These are phyloP conservation scores for Fusarium pseudoanthophilum DNA, from an alignment of 2,329 filamentous ascomycete genomes.

Conservation along the genomic window DNA sequence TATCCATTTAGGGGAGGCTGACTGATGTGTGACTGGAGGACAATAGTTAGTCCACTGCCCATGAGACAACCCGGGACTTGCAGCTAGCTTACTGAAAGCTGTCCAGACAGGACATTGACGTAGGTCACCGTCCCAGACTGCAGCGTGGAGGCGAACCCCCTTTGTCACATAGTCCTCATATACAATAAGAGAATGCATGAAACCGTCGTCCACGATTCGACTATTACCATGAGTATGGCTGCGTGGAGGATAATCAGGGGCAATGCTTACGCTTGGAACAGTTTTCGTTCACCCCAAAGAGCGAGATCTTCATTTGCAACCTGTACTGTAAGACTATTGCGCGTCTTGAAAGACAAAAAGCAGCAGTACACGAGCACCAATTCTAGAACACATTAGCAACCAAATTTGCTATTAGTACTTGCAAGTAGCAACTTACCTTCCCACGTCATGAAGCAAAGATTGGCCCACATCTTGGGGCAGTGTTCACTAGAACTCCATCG, in stretches of 20 bases:
- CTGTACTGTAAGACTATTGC: conserved; percentile 57
- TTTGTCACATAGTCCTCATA: conserved; percentile 61
- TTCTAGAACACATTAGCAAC: conserved; percentile 53
- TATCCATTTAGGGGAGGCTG: conserved; percentile 61
- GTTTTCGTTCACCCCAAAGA: conserved; percentile 59
- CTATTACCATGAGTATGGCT: conserved; percentile 49
- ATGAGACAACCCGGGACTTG: neutral
- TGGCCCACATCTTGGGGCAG: conserved; percentile 63
- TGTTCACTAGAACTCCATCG: conserved; percentile 60
- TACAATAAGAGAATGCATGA: conserved; percentile 64
- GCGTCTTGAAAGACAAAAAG: conserved; percentile 66
- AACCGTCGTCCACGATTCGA: conserved; percentile 66
- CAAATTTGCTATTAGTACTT: no score
- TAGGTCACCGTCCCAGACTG: conserved; percentile 65
- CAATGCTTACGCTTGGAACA: conserved; percentile 66
- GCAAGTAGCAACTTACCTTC: conserved; percentile 58
- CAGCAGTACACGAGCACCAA: conserved; percentile 69
- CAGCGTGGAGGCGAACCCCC: conserved; percentile 65
- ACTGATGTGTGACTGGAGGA: conserved; percentile 62
- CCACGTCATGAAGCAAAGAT: conserved; percentile 68
- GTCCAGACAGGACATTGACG: conserved; percentile 70
- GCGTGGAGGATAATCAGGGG: neutral
- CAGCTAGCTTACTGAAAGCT: conserved; percentile 63
- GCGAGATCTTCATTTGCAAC: conserved; percentile 59
- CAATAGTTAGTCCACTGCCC: neutral